phyloP scores from a whole-genome alignment of 257 asterid species.

The Forsythia viridissima region DNA sequence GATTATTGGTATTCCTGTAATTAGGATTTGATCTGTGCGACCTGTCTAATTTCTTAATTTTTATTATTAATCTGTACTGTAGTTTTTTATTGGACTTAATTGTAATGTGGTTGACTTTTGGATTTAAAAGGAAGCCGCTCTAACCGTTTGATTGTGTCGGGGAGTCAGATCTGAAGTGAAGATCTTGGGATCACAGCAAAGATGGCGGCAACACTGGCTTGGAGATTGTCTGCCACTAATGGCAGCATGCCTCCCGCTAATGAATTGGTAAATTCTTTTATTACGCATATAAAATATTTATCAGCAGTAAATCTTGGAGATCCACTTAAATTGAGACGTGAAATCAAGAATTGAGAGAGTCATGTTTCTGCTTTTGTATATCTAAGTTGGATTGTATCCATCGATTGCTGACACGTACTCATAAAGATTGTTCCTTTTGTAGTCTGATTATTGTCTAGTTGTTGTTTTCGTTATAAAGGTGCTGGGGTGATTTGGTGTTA shows the following conservation, averaged over 20 bases:
- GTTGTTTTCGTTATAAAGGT: not conserved
- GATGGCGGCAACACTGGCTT: conserved; percentile 81
- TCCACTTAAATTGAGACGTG: conserved; percentile 15
- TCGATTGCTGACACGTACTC: not conserved
- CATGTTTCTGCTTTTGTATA: not conserved
- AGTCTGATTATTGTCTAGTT: not conserved
- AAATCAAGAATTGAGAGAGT: not conserved
- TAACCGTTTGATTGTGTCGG: conserved; percentile 40
- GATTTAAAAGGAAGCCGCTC: conserved; percentile 47
- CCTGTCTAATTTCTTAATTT: not conserved
- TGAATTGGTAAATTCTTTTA: conserved; percentile 58
- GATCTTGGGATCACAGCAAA: conserved; percentile 47
- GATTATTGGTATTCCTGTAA: conserved; percentile 16
- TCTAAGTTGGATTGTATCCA: conserved; percentile 13
- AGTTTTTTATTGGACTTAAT: conserved; percentile 25
- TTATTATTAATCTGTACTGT: not conserved
- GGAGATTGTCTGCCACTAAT: conserved; percentile 75
- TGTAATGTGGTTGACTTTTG: conserved; percentile 34
- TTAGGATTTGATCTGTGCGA: conserved; percentile 26
- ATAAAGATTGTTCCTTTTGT: not conserved
- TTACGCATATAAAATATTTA: not conserved
- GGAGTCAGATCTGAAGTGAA: conserved; percentile 57
- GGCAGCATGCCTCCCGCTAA: conserved; percentile 64
- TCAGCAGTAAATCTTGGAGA: conserved; percentile 13
- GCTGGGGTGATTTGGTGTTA: not conserved